Evolutionary conservation across 768 basidiomycete species (phyloP), one percentile per base, ranked within the genome.

Genomic region (Steccherinum ochraceum): DNA sequence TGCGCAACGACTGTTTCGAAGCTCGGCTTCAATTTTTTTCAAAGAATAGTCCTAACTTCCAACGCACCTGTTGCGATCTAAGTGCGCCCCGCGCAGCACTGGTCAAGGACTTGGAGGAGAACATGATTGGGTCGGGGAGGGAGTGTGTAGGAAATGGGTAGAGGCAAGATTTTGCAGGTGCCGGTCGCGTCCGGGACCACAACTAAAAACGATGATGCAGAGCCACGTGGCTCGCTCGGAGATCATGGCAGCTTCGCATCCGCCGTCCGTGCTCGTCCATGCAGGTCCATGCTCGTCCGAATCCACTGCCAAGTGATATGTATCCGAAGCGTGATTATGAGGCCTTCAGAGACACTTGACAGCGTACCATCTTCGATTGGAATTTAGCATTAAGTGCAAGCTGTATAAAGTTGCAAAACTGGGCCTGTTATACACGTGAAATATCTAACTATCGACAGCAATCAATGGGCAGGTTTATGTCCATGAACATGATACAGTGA

Each of bases 71-170:
- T 50, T 76, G 61, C 56, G 63, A 67, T 60, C 58, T 74, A 53
- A 74, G 59, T 59, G 80, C 71, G 67, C 76, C 69, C 69, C 76
- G 79, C 62, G 78, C 76, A 62, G 79, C 61, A 62, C 76, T 69
- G 66, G 76, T 60, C 67, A 89, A 66, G 52, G 77, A 75, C 64
- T 79, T 77, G 53, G 75, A 71, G 58, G 73, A 70, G 60, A 86
- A 69, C 87, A 89, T 89, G 57, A 64, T 67, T 66, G 43, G 46
- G 49, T 53, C 26, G 54, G 57, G 57, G 57, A 58, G 55, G 52
- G 52, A 54, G n/a, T 48, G 53, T 52, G 50, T 49, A 59, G 57
- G 41, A n/a, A 19, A 18, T 18, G 19, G 41, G 16, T 43, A 18
- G 55, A 59, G 42, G 47, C 45, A 45, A 24, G 58, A 56, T 61